These are phyloP conservation scores for Ceratobasidium sp. DNA, from an alignment of 1,284 basidiomycete genomes.

Conservation along the genomic window DNA sequence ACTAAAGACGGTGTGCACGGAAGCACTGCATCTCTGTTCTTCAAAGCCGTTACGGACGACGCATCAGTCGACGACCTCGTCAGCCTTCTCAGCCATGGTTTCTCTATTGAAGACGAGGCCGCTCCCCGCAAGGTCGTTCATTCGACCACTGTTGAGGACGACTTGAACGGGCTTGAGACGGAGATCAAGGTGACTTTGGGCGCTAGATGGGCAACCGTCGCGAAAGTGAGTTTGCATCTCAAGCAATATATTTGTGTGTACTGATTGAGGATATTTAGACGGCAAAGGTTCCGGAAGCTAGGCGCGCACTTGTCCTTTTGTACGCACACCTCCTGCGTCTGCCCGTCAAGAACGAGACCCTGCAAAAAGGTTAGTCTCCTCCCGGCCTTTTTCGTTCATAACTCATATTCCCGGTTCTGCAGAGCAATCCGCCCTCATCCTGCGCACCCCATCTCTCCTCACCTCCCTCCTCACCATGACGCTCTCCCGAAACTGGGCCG, in stretches of 20 bases:
- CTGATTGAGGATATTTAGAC: neutral
- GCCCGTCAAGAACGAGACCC: slow-evolving; percentile 64
- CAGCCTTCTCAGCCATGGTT: slow-evolving; percentile 64
- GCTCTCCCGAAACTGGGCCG: slow-evolving; percentile 91
- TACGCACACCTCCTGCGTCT: slow-evolving; percentile 89
- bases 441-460: slow-evolving; percentile 78
- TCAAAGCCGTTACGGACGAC: slow-evolving; percentile 86
- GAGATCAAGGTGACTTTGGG: slow-evolving; percentile 35
- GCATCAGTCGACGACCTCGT: slow-evolving; percentile 80
- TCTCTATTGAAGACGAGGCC: slow-evolving; percentile 27
- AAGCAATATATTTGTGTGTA: neutral
- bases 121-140: slow-evolving; percentile 14
- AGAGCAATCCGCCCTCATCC: slow-evolving; percentile 77
- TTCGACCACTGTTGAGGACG: slow-evolving; percentile 22
- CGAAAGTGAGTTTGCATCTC: slow-evolving; percentile 12
- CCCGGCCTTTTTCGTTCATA: neutral
- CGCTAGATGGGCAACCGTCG: slow-evolving; percentile 32
- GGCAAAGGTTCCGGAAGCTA: slow-evolving; percentile 45
- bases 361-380: slow-evolving; percentile 71
- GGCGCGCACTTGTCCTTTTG: slow-evolving; percentile 76
- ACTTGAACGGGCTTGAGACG: slow-evolving; percentile 36
- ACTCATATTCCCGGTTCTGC: slow-evolving; percentile 36
- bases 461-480: slow-evolving; percentile 86
- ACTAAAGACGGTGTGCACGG: slow-evolving; percentile 95
- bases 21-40: slow-evolving; percentile 87